Conservation (phyloP, 1,284 basidiomycete genomes). For the Apiotrichum akiyoshidainum region DNA sequence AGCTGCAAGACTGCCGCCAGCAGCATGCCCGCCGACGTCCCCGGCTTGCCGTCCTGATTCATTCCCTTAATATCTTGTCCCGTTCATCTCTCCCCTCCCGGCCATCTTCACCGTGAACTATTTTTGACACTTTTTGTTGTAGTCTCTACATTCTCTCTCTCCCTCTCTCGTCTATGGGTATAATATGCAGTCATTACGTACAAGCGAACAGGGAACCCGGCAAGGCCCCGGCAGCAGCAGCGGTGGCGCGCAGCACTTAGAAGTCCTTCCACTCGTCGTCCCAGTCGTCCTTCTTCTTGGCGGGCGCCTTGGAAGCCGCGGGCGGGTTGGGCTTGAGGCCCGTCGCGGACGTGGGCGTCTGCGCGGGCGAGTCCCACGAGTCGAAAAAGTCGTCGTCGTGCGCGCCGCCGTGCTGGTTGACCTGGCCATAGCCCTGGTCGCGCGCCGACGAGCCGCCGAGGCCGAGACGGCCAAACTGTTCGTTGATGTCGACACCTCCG, state of each 20-base stretch:
- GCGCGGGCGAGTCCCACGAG: constrained; percentile 19
- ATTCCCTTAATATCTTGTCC: too few species aligned
- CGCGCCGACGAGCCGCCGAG: constrained; percentile 18
- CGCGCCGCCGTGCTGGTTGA: constrained; percentile 5
- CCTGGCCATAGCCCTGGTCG: constrained; percentile 17
- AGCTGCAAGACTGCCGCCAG: too few species aligned
- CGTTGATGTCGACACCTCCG: constrained; percentile 49
- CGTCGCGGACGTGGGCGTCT: constrained; percentile 3
- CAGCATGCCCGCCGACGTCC: too few species aligned
- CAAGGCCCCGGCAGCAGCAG: not conserved
- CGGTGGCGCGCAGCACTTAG: constrained; percentile 18
- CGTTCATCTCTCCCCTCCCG: too few species aligned
- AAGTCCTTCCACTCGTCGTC: constrained; percentile 48
- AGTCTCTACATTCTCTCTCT: constrained; percentile 1
- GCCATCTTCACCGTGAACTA: too few species aligned
- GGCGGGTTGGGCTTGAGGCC: not conserved
- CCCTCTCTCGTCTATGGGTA: not conserved
- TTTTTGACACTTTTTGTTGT: not conserved
- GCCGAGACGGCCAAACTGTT: constrained; percentile 44
- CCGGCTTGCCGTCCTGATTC: too few species aligned
- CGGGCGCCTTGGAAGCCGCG: constrained; percentile 7
- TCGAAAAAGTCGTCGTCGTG: constrained; percentile 43
- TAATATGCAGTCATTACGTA: constrained; percentile 8
- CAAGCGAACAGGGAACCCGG: not conserved
- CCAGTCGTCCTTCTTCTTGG: constrained; percentile 32